A percentile compares a stretch with the other conserved stretches of the same genome.
These are phyloP conservation scores for Tetrastigma voinierianum DNA, from an alignment of 164 flowering plant species.

Conservation along the genomic window DNA sequence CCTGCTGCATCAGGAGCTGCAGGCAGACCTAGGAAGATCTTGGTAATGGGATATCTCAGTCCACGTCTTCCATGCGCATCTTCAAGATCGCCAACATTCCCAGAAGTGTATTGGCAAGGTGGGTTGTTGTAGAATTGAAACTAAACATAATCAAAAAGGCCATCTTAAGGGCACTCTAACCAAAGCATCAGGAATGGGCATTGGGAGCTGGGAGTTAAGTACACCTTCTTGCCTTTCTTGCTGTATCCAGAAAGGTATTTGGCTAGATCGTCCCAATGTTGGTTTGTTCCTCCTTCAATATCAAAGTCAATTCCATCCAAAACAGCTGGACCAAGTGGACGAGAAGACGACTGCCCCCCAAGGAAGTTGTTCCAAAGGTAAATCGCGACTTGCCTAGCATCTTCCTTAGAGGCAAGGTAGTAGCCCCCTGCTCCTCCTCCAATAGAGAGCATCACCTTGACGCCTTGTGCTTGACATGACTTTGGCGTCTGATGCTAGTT, in stretches of 20 bases:
- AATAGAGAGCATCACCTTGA: constrained; percentile 28
- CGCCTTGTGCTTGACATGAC: constrained; percentile 24
- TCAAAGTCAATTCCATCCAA: too few relatives aligned
- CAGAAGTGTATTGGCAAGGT: too few relatives aligned
- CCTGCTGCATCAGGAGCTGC: too few relatives aligned
- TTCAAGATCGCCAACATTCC: constrained; percentile 17
- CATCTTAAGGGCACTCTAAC: constrained; percentile 29
- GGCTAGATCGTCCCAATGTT: too few relatives aligned
- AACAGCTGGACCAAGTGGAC: too few relatives aligned
- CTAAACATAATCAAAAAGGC: constrained; percentile 35
- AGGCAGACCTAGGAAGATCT: too few relatives aligned
- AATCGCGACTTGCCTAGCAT: constrained; percentile 16
- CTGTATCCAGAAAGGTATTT: too few relatives aligned
- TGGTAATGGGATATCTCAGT: constrained; percentile 20
- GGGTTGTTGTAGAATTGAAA: too few relatives aligned
- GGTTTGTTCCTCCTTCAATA: too few relatives aligned
- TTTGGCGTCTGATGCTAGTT: constrained; percentile 18
- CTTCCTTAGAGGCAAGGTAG: too few relatives aligned
- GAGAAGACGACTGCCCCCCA: constrained; percentile 23
- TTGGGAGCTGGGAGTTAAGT: constrained; percentile 33
- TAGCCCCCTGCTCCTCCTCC: constrained; percentile 36
- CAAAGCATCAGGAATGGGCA: constrained; percentile 31
- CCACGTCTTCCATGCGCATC: constrained; percentile 36
- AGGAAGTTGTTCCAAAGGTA: constrained; percentile 34
- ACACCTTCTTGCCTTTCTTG: too few relatives aligned